phyloP scores from a whole-genome alignment of 768 basidiomycete species.

The Mycena haematopus region DNA sequence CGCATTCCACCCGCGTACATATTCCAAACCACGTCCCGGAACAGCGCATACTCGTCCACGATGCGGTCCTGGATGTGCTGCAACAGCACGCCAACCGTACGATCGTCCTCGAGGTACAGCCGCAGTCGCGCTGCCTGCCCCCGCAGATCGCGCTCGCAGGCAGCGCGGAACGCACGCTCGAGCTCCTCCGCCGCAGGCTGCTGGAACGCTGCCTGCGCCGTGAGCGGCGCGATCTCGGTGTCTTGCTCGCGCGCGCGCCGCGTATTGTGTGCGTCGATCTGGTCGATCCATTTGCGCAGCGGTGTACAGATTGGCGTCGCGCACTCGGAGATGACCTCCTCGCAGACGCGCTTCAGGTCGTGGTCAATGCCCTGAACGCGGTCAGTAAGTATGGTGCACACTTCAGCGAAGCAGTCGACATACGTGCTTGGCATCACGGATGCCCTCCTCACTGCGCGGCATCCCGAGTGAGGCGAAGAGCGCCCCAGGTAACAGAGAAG shows the following conservation, averaged over 20 bases:
- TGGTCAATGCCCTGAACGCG: conserved; percentile 78
- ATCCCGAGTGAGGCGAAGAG: conserved; percentile 76
- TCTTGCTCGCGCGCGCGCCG: conserved; percentile 24
- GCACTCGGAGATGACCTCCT: conserved; percentile 76
- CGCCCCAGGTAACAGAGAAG: conserved; percentile 67
- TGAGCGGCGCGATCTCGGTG: conserved; percentile 34
- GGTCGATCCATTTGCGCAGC: conserved; percentile 68
- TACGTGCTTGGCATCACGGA: conserved; percentile 78
- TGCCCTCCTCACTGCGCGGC: conserved; percentile 63
- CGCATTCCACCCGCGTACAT: conserved; percentile 48
- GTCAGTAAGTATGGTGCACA: not conserved
- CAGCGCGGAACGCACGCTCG: conserved; percentile 60
- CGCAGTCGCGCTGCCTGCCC: conserved; percentile 63
- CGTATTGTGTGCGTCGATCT: conserved; percentile 41
- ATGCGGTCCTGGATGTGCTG: conserved; percentile 79
- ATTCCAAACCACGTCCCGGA: conserved; percentile 66
- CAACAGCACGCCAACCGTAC: conserved; percentile 80
- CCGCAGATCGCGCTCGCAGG: conserved; percentile 62
- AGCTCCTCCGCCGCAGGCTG: conserved; percentile 54
- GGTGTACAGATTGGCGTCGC: conserved; percentile 63
- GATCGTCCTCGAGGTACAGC: conserved; percentile 81
- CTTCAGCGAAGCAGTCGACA: conserved; percentile 25
- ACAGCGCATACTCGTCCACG: conserved; percentile 75
- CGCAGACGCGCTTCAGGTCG: conserved; percentile 84
- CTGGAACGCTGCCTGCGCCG: conserved; percentile 56